phyloP scores from a whole-genome alignment of 768 basidiomycete species.

The Naganishia kalamii region DNA sequence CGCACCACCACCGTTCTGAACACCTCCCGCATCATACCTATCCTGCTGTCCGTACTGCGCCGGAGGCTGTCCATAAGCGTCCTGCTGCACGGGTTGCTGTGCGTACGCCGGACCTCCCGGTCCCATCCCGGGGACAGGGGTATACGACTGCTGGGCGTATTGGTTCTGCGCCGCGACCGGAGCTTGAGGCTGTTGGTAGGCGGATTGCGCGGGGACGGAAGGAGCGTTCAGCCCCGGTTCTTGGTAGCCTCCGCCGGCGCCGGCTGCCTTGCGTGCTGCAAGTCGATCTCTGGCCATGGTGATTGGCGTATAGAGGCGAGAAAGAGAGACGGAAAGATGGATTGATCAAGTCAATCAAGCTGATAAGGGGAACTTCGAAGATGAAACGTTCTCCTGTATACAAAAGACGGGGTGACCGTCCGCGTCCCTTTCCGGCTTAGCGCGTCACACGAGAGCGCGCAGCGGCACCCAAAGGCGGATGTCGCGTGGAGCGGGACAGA shows the following conservation, averaged over 20 bases:
- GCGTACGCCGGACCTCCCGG: conserved; percentile 15
- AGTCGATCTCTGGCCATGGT: conserved; percentile 86
- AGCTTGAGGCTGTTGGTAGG: conserved; percentile 33
- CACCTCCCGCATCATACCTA: conserved; percentile 29
- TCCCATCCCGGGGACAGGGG: conserved; percentile 24
- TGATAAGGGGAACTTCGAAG: no score
- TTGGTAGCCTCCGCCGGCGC: conserved; percentile 2
- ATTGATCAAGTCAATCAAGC: no score
- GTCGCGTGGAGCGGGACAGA: no score
- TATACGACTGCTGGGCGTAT: conserved; percentile 22
- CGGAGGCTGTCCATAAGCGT: not conserved
- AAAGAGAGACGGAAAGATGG: no score
- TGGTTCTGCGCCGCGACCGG: conserved; percentile 20
- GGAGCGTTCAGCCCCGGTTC: conserved; percentile 10
- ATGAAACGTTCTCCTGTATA: not conserved
- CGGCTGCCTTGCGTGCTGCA: conserved; percentile 45
- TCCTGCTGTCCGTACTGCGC: conserved; percentile 43
- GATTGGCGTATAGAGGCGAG: not conserved
- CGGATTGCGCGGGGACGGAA: conserved; percentile 3
- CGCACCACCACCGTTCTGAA: conserved; percentile 21
- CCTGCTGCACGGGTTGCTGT: conserved; percentile 12
- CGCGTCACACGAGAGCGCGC: no score
- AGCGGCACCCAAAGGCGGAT: no score
- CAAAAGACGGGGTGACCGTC: no score
- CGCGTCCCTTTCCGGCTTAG: no score